Evolutionary conservation across 371 early-diverging fungal genomes (phyloP).

Genomic region (Scutellospora calospora): DNA sequence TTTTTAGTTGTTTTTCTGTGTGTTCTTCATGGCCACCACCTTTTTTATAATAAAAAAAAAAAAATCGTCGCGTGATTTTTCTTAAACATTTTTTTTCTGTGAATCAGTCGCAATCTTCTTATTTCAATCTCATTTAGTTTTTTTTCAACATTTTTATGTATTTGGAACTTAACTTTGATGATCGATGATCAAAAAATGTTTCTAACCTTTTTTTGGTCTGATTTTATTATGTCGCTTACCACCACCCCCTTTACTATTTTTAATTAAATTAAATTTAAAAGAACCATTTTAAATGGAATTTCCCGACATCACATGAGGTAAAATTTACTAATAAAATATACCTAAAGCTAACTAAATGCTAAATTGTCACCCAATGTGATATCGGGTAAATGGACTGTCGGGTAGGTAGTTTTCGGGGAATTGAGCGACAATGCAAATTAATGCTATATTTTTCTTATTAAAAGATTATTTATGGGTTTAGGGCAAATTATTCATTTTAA

Average conservation of each 20-base stretch:
- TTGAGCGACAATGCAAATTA: background rate
- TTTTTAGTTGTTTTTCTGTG: constrained; percentile 2
- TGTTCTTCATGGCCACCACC: constrained; percentile 32
- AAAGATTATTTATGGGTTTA: constrained; percentile 16
- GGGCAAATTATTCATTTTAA: constrained; percentile 22
- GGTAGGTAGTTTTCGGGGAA: too few species aligned
- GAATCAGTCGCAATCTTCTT: background rate
- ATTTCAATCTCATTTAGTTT: background rate
- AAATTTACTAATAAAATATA: too few species aligned
- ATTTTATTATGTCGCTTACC: background rate
- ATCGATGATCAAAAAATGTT: constrained; percentile 22
- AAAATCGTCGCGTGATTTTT: constrained; percentile 17
- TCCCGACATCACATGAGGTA: background rate
- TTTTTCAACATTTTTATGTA: constrained; percentile 14
- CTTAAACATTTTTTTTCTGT: constrained; percentile 11
- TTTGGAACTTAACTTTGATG: constrained; percentile 19
- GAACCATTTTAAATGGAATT: constrained; percentile 22
- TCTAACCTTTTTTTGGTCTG: constrained; percentile 29
- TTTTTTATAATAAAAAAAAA: background rate
- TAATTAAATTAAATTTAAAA: constrained; percentile 14
- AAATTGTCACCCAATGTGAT: too few species aligned
- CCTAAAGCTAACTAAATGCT: too few species aligned
- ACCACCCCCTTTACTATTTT: background rate
- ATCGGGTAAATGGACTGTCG: too few species aligned
- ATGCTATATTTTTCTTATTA: constrained; percentile 17